Base-by-base conservation (phyloP, 1,139 yeast species). In the Yamadazyma songkhlaensis region DNA sequence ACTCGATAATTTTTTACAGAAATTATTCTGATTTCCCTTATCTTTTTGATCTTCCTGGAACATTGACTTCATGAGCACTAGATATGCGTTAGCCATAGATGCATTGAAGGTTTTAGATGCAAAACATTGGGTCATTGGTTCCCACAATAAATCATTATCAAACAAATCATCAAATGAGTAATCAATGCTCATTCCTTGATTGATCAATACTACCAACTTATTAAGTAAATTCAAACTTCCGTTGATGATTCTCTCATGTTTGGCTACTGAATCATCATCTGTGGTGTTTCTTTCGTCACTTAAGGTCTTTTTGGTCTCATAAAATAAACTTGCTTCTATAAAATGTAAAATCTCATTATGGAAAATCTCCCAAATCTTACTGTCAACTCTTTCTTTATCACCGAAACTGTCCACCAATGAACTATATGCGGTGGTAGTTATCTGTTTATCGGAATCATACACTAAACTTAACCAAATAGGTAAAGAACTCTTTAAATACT, bases 201-300 rank as follows among this genome's bases (percentile, higher is more conserved):
- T 57, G 12, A 53, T 43, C 21, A 62, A 42, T 2, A 35, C 35
- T 6, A 67, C 46, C 31, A 81, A 40, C 39, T 72, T 71, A 1
- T 62, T 66, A 17, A 84, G 53, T 55, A 85, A 61, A 33, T 65
- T 64, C 9, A 85, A 49, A 3, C 82, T 64, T 6, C 81, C 64
- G 33, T 72, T 70, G 10, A 80, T 55, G 1, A 83, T 73, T 39
- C 95, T 65, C 27, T 72, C 70, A 51, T 81, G 85, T 53, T 85
- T 87, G n/a, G 79, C 62, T 15, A 67, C 65, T 0, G 86, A 72
- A 44, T 88, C 96, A 23, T 80, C 85, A 37, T 73, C 76, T 4
- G 80, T 73, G 17, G 81, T 75, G 53, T 79, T 82, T 43, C 96
- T 68, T 50, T 81, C 84, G 51, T 90, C 97, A 3, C 94, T 81